phyloP scores from a whole-genome alignment of 129 eudicot species.

The Chrysanthemum makinoi region DNA sequence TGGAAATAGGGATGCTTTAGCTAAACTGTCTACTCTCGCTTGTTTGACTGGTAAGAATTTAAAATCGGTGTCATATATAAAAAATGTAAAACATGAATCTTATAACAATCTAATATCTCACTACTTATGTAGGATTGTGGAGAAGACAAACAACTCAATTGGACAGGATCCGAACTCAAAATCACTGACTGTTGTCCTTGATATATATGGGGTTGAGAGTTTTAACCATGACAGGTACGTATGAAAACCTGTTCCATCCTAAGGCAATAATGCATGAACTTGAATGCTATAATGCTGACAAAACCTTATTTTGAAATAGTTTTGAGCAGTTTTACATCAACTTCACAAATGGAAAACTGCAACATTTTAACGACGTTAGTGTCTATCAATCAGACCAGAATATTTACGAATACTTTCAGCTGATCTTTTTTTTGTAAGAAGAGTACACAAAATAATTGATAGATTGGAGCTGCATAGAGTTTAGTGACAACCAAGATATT shows the following conservation, averaged over 20 bases:
- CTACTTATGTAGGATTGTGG: slow-evolving; percentile 75
- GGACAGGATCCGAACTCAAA: slow-evolving; percentile 98
- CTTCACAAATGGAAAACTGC: slow-evolving; percentile 96
- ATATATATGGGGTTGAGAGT: slow-evolving; percentile 97
- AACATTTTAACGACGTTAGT: slow-evolving; percentile 93
- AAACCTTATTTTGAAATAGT: slow-evolving; percentile 38
- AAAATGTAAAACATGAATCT: background rate
- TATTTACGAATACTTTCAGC: slow-evolving; percentile 10
- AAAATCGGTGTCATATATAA: background rate
- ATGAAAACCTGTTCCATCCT: background rate
- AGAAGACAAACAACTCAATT: slow-evolving; percentile 82
- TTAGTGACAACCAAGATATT: slow-evolving; percentile 96
- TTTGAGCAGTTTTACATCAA: slow-evolving; percentile 99
- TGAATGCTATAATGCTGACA: slow-evolving; percentile 30
- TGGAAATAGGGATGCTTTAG: slow-evolving; percentile 95
- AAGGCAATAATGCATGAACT: slow-evolving; percentile 3
- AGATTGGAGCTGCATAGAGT: slow-evolving; percentile 97
- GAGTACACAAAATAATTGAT: slow-evolving; percentile 95
- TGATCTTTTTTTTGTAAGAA: slow-evolving; percentile 45
- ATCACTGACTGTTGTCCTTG: slow-evolving; percentile 91
- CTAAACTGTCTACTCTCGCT: slow-evolving; percentile 93
- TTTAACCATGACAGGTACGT: slow-evolving; percentile 85
- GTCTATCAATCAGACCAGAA: slow-evolving; percentile 10
- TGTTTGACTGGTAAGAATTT: slow-evolving; percentile 79
- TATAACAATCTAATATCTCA: slow-evolving; percentile 17